phyloP scores from a whole-genome alignment of 2,329 filamentous ascomycete species.

The Trichoderma gracile region DNA sequence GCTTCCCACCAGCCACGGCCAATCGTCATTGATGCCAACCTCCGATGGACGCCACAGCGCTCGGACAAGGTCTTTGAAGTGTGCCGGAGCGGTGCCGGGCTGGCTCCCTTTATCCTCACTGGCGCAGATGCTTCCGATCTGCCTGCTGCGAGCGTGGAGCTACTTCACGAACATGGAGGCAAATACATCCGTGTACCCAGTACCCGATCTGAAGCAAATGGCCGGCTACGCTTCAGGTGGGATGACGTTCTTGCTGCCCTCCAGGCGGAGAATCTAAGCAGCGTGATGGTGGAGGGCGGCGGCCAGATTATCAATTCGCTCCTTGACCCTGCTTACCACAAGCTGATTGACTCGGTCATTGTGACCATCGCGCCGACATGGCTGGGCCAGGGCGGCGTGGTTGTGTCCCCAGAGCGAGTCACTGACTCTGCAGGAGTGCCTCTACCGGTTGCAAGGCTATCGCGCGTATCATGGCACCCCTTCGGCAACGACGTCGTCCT shows the following conservation, averaged over 20 bases:
- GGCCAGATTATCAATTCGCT: slow-evolving; percentile 79
- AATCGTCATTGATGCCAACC: slow-evolving; percentile 75
- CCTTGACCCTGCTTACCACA: slow-evolving; percentile 60
- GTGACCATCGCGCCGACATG: slow-evolving; percentile 88
- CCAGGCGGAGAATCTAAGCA: slow-evolving; percentile 61
- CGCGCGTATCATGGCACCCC: slow-evolving; percentile 70
- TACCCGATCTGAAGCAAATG: slow-evolving; percentile 40
- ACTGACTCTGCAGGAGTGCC: slow-evolving; percentile 51
- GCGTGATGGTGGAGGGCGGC: slow-evolving; percentile 92
- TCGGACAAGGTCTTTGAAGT: slow-evolving; percentile 67
- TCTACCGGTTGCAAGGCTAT: slow-evolving; percentile 64
- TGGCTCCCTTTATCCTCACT: slow-evolving; percentile 72
- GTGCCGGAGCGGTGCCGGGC: slow-evolving; percentile 64
- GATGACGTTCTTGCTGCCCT: slow-evolving; percentile 61
- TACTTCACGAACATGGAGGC: slow-evolving; percentile 54
- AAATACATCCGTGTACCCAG: slow-evolving; percentile 48
- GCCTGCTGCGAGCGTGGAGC: slow-evolving; percentile 44
- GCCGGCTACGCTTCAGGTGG: slow-evolving; percentile 60
- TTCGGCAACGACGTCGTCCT: slow-evolving; percentile 82
- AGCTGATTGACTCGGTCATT: slow-evolving; percentile 75
- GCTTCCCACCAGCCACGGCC: slow-evolving; percentile 72
- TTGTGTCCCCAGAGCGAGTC: slow-evolving; percentile 68
- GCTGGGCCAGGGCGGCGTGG: slow-evolving; percentile 80
- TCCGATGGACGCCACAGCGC: slow-evolving; percentile 66
- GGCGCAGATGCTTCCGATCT: slow-evolving; percentile 44